Percentiles rank a stretch among this genome's conserved stretches.
phyloP scores from a whole-genome alignment of 805 yeast species.

The Saturnispora saitoi region DNA sequence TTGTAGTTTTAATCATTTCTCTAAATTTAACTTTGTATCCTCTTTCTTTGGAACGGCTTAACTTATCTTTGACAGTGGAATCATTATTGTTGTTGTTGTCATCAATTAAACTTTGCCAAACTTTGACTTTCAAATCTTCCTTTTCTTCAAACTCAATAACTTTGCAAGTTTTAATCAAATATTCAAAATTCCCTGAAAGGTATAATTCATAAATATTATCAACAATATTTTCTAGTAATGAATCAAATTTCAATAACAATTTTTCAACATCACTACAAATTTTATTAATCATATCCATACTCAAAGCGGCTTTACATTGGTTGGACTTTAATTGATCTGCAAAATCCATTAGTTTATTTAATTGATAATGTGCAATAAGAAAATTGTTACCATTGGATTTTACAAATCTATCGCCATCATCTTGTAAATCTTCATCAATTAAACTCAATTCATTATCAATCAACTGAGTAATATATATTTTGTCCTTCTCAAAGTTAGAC shows the following conservation, averaged over 20 bases:
- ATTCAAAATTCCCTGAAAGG: slow-evolving; percentile 55
- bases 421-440: slow-evolving; percentile 12
- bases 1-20: slow-evolving; percentile 47
- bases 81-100: slow-evolving; percentile 7
- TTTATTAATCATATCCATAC: slow-evolving; percentile 53
- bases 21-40: slow-evolving; percentile 56
- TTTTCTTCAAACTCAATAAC: slow-evolving; percentile 73
- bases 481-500: slow-evolving; percentile 41
- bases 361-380: slow-evolving; percentile 57
- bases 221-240: slow-evolving; percentile 54
- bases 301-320: slow-evolving; percentile 42
- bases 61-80: slow-evolving; percentile 13
- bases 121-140: slow-evolving; percentile 54
- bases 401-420: slow-evolving; percentile 15
- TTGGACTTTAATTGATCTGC: slow-evolving; percentile 62
- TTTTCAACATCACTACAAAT: slow-evolving; percentile 43
- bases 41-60: slow-evolving; percentile 40
- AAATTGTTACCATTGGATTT: slow-evolving; percentile 42
- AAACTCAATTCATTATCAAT: slow-evolving; percentile 37
- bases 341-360: slow-evolving; percentile 68
- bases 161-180: slow-evolving; percentile 65
- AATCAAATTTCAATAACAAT: slow-evolving; percentile 52
- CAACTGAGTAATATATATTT: slow-evolving; percentile 42
- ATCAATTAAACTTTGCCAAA: slow-evolving; percentile 16
- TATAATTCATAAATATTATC: slow-evolving; percentile 57